Evolutionary conservation across 2,329 filamentous ascomycete species (phyloP), one percentile per base, ranked within the genome.

Genomic region (Arthrobotrys sphaeroides): DNA sequence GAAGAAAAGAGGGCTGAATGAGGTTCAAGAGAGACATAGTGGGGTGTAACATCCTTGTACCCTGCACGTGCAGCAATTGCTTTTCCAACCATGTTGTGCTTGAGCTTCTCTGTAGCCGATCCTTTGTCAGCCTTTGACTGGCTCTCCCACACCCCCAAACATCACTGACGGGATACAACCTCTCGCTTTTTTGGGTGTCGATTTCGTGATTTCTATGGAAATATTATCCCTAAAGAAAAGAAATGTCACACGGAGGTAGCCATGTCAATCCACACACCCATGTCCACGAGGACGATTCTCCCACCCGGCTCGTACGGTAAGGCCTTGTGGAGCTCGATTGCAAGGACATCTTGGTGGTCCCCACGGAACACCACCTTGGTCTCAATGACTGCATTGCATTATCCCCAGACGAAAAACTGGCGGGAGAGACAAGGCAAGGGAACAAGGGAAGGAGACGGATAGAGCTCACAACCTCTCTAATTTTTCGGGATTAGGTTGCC

Each of bases 31-130:
- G 36, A 40, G 53, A 43, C 49, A 51, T 22, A 38, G 55, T 61
- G 57, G 57, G 47, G 57, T 38, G 33, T 22, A 18, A 36, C 36
- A 64, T 57, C 67, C 67, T 38, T 72, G 67, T 57, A n/a, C 67
- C 66, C 57, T 70, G 66, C 40, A 61, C 45, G 43, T 70, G 66
- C 66, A 70, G 57, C 55, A n/a, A 66, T 49, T 53, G 61, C 38
- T 68, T 55, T 38, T 69, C 67, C 59, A 64, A 65, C 67, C 38
- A 64, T 72, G 47, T 64, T 72, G 59, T 72, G 49, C 47, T 64
- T 60, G 45, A 47, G 33, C 47, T 42, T 33, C 38, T 43, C 28
- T 24, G 9, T 51, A 53, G 53, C 67, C 47, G 67, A 72, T 64
- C 59, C 49, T 64, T 72, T 64, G 45, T 57, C 24, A 70, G 20